phyloP scores from a whole-genome alignment of 2,329 filamentous ascomycete species.

The Ophiostoma novo-ulmi region DNA sequence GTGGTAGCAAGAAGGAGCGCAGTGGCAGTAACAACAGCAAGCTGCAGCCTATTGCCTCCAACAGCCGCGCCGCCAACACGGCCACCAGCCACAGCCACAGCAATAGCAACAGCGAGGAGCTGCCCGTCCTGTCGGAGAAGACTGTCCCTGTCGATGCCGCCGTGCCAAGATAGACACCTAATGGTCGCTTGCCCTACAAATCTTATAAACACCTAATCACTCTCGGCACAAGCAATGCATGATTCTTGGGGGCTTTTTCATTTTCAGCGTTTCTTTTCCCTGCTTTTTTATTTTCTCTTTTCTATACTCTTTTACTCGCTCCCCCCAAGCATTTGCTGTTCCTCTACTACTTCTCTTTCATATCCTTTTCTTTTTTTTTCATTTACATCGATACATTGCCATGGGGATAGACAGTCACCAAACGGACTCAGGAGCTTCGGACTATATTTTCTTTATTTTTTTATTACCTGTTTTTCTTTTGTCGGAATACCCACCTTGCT shows the following conservation, averaged over 20 bases:
- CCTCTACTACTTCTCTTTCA: neutral
- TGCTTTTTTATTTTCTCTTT: neutral
- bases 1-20: slow-evolving; percentile 19
- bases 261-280: neutral
- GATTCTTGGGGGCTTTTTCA: neutral
- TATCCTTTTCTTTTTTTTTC: neutral
- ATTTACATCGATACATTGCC: neutral
- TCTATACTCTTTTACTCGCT: neutral
- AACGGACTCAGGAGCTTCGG: neutral
- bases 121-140: slow-evolving; percentile 12
- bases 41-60: neutral
- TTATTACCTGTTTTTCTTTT: neutral
- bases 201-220: neutral
- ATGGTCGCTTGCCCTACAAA: neutral
- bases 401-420: neutral
- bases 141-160: neutral
- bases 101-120: slow-evolving; percentile 8
- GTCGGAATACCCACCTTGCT: slow-evolving; percentile 9
- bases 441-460: neutral
- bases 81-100: neutral
- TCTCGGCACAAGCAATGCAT: neutral
- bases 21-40: slow-evolving; percentile 13
- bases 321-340: neutral
- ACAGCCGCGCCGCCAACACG: neutral
- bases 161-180: neutral